These are phyloP conservation scores for Pythium apleroticum DNA, from an alignment of 352 stramenopile species.

Conservation along the genomic window DNA sequence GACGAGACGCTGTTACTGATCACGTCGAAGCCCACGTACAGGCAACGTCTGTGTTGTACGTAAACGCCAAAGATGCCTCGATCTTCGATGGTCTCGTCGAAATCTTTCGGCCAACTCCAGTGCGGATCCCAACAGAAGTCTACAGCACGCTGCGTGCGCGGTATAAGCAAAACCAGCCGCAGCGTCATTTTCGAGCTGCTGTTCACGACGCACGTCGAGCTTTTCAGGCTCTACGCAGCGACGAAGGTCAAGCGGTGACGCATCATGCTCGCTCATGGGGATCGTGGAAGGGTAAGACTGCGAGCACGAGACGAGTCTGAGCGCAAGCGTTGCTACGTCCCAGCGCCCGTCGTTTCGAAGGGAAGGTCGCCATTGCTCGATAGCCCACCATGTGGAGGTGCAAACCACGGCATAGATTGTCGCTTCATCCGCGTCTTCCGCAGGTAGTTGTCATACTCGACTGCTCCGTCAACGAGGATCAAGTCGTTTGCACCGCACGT, in stretches of 20 bases:
- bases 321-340: neutral
- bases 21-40: conserved; percentile 2
- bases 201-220: conserved; percentile 50
- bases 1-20: conserved; percentile 17
- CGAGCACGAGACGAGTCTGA: neutral
- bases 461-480: conserved; percentile 17
- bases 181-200: conserved; percentile 20
- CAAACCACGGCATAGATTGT: neutral
- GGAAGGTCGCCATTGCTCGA: neutral
- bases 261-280: conserved; percentile 33
- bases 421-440: neutral
- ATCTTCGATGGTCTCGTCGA: conserved; percentile 45
- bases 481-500: conserved; percentile 3
- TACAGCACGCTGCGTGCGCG: conserved; percentile 39
- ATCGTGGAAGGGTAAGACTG: conserved; percentile 26
- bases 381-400: neutral
- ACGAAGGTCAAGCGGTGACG: conserved; percentile 21
- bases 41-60: conserved; percentile 40
- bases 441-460: conserved; percentile 18
- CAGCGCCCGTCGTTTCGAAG: neutral
- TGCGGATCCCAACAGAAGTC: conserved; percentile 39
- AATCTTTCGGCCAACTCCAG: conserved; percentile 32
- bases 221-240: conserved; percentile 34
- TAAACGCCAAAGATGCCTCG: conserved; percentile 44
- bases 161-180: conserved; percentile 9